Base-by-base conservation (phyloP, 1,284 basidiomycete species). In the Microbotryum intermedium region DNA sequence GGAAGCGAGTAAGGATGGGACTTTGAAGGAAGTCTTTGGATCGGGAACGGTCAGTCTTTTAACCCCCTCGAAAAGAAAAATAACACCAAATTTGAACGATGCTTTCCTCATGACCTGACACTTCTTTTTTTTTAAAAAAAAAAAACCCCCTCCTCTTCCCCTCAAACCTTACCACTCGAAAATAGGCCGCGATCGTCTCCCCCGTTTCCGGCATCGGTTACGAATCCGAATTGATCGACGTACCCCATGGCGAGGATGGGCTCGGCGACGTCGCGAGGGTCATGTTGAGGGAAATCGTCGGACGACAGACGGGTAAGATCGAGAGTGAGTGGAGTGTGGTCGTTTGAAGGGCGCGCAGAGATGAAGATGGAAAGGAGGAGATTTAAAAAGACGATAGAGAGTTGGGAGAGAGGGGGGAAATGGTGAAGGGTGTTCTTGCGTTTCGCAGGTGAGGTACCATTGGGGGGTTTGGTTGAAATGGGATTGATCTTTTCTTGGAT, bases 1-100 rank as follows among this genome's bases (percentile, higher is more conserved):
- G 67, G 79, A 82, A 50, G 89, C 90, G 5, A 81, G 83, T 44
- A 74, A 83, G 68, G 76, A 82, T n/a, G 90, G 90, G 11, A 79
- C 77, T 13, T 81, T 99, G 26, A 80, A 88, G n/a, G 94, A 99
- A 76, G 82, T 97, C 65, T 99, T 98, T 72, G 94, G 94, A 56
- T 80, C 88, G 21, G 94, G 91, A 25, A 98, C 92, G 2, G 64
- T 58, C 6, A 10, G 57, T 53, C 11, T 8, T 43, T 39, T 43
- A 2, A 30, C 18, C 34, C 11, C 34, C 10, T 16, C 10, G 1
- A 16, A 6, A 39, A 9, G 21, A n/a, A 20, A 48, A 2, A 21
- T 18, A n/a, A 13, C 13, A 45, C 43, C 43, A 45, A 45, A 45
- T 45, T 13, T n/a, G n/a, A n/a, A 45, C 43, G n/a, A 13, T 45